Evolutionary conservation across 352 stramenopile species (phyloP).

Genomic region (Pythium insidiosum): DNA sequence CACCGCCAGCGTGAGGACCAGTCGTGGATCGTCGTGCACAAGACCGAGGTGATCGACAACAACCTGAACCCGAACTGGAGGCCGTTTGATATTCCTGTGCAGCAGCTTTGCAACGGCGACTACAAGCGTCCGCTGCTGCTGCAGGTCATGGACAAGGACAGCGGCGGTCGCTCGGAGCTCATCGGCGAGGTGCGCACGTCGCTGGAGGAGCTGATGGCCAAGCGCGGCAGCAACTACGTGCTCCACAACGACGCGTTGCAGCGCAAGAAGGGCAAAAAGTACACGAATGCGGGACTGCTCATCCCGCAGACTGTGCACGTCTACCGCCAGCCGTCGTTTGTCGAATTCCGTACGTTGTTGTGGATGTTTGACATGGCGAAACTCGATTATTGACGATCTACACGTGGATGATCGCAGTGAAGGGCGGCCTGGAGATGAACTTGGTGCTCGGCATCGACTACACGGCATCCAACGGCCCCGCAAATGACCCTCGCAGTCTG

Average conservation of each 20-base stretch:
- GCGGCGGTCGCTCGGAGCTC: conserved; percentile 46
- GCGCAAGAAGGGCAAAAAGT: conserved; percentile 64
- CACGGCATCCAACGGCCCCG: conserved; percentile 56
- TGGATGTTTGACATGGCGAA: conserved; percentile 5
- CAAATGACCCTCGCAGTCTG: conserved; percentile 45
- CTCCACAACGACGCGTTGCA: conserved; percentile 49
- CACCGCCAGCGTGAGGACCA: conserved; percentile 43
- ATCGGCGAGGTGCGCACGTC: conserved; percentile 61
- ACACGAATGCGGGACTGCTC: conserved; percentile 52
- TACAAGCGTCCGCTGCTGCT: conserved; percentile 52
- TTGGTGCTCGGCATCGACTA: conserved; percentile 71
- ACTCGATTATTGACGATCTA: too few relatives aligned
- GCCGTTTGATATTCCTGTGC: conserved; percentile 40
- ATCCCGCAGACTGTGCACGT: conserved; percentile 26
- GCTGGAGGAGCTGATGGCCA: conserved; percentile 48
- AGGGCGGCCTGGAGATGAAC: conserved; percentile 84
- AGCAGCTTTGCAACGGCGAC: conserved; percentile 77
- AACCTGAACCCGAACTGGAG: conserved; percentile 68
- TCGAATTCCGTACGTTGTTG: conserved; percentile 42
- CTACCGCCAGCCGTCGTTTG: conserved; percentile 40
- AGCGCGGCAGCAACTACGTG: conserved; percentile 38
- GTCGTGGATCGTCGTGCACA: conserved; percentile 50
- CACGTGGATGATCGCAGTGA: conserved; percentile 34
- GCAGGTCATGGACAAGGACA: conserved; percentile 82
- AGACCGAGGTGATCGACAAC: conserved; percentile 62